Conservation (phyloP, 2,329 filamentous ascomycete genomes). For the Alternaria arbusti region DNA sequence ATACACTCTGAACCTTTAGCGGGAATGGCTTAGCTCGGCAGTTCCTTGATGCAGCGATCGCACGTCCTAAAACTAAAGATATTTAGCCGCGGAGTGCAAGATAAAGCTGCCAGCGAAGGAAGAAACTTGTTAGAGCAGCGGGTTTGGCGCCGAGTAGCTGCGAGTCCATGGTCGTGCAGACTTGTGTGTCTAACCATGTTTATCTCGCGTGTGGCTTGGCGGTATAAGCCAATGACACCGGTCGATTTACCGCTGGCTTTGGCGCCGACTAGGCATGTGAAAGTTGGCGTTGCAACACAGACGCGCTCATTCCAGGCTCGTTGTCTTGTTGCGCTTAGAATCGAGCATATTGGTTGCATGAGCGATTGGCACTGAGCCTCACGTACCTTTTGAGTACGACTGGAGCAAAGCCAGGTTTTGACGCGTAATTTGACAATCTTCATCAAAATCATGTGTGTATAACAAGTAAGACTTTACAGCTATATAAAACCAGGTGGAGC, state of each 20-base stretch:
- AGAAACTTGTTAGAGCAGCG: too few relatives aligned
- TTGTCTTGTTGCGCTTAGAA: not conserved
- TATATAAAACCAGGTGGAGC: conserved; percentile 2
- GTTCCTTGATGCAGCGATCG: too few relatives aligned
- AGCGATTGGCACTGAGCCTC: not conserved
- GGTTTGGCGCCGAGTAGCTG: not conserved
- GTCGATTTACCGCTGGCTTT: not conserved
- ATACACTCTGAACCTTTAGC: too few relatives aligned
- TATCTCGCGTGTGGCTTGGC: not conserved
- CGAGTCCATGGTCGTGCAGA: not conserved
- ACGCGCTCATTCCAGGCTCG: not conserved
- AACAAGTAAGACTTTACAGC: not conserved
- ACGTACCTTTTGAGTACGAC: not conserved
- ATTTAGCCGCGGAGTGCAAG: too few relatives aligned
- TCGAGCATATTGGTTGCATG: not conserved
- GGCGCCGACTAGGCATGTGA: not conserved
- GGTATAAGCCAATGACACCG: not conserved
- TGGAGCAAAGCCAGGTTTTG: too few relatives aligned
- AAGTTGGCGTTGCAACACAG: not conserved
- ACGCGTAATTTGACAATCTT: too few relatives aligned
- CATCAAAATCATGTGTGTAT: not conserved
- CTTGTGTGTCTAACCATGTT: not conserved
- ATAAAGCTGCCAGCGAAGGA: too few relatives aligned
- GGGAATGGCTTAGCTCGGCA: too few relatives aligned
- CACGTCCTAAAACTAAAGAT: too few relatives aligned